These are phyloP conservation scores for Calendula officinalis DNA, from an alignment of 129 eudicot genomes.

Conservation along the genomic window DNA sequence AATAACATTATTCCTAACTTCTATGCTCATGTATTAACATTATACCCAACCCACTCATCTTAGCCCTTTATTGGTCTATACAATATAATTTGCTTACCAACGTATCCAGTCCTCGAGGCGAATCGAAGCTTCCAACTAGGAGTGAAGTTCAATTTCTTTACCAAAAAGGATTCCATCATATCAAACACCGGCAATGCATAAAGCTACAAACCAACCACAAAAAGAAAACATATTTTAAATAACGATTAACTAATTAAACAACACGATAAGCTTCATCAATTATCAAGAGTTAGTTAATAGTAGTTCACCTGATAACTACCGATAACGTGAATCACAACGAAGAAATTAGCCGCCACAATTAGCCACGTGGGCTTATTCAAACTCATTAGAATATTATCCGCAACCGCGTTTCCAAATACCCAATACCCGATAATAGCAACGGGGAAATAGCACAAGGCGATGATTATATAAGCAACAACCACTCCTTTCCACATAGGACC, in stretches of 20 bases:
- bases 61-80: background rate
- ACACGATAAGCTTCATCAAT: background rate
- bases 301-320: constrained; percentile 62
- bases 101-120: constrained; percentile 51
- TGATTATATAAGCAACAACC: constrained; percentile 54
- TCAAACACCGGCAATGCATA: constrained; percentile 90
- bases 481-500: constrained; percentile 74
- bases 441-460: constrained; percentile 62
- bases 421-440: constrained; percentile 60
- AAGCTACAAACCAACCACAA: constrained; percentile 30
- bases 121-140: constrained; percentile 58
- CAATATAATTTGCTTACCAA: constrained; percentile 49
- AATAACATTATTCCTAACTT: too few relatives aligned
- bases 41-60: background rate
- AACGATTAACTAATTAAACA: background rate
- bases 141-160: constrained; percentile 53
- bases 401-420: constrained; percentile 37
- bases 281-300: too few relatives aligned
- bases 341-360: constrained; percentile 54
- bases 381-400: constrained; percentile 45
- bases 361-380: constrained; percentile 56
- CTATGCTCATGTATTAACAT: background rate
- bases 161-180: constrained; percentile 68
- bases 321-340: constrained; percentile 60
- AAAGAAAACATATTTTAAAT: background rate